Conservation (phyloP, 2,329 filamentous ascomycete species). For the Trichophyton mentagrophytes region DNA sequence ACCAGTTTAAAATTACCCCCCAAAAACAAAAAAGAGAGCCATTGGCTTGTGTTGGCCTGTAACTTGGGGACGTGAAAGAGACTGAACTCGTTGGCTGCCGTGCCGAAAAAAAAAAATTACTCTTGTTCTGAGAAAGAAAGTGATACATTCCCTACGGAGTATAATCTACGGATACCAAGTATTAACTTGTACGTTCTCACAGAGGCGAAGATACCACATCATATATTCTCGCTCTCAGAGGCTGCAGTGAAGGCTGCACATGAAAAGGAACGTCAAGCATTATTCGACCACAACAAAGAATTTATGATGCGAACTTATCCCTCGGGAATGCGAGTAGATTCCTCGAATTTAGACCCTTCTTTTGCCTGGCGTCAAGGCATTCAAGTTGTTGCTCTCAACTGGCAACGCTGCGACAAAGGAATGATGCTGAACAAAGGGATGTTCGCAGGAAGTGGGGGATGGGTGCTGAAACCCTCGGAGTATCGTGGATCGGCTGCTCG, state of each 20-base stretch:
- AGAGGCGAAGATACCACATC: constrained; percentile 44
- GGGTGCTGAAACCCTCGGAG: constrained; percentile 69
- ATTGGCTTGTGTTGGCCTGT: neutral
- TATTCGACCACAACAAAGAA: constrained; percentile 71
- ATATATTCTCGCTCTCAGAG: constrained; percentile 54
- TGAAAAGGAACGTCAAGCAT: constrained; percentile 37
- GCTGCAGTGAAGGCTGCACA: constrained; percentile 54
- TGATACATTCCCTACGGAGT: neutral
- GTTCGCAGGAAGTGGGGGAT: constrained; percentile 70
- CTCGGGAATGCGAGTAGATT: constrained; percentile 65
- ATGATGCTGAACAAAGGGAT: constrained; percentile 96
- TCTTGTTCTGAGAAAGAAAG: neutral
- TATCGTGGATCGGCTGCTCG: constrained; percentile 40
- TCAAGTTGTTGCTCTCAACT: constrained; percentile 86
- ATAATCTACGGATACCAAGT: neutral
- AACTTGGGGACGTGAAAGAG: neutral
- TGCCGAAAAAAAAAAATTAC: neutral
- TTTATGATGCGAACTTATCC: constrained; percentile 84
- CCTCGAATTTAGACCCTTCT: constrained; percentile 74
- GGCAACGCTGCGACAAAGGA: constrained; percentile 79
- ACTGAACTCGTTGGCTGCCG: neutral
- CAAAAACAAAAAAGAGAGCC: neutral
- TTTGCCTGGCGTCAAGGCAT: constrained; percentile 80
- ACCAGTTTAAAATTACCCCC: neutral
- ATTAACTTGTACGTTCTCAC: neutral